Evolutionary conservation across 1,139 yeast genomes (phyloP), one percentile per base, ranked within the genome.

Genomic region (Arxiozyma slooffiae): DNA sequence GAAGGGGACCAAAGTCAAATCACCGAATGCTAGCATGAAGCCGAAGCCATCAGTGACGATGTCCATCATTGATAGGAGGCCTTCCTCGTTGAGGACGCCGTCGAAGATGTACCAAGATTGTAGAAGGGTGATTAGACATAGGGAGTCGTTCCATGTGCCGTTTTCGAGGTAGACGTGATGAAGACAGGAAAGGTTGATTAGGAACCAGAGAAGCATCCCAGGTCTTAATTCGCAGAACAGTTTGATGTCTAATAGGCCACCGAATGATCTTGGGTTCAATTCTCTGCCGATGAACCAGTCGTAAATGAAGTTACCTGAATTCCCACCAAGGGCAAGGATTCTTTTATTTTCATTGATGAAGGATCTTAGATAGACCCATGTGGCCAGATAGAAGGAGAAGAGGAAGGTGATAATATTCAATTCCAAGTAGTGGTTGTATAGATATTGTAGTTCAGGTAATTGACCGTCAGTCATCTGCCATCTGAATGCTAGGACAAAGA

Each of bases 281-380:
- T 92, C 97, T 50, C 98, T 79, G 30, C 99, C 99, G 66, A 92
- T 89, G 64, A 88, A 94, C 96, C 97, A 92, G 68, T 92, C 97
- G 65, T 86, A 92, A 30, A 90, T 61, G 1, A 70, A 57, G 58
- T 79, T 82, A 0, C 88, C 87, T 0, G 96, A 75, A 69, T 92
- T 92, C 4, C 98, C 98, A 46, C 94, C 94, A 42, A 78, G 70
- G 0, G 97, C 92, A 52, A 92, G 73, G 43, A 90, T 79, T 38
- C 34, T 45, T 5, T 43, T 43, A 16, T 24, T 21, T 4, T 80
- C 81, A 17, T 87, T 87, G 18, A 82, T 57, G 62, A 82, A 90
- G 2, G 96, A 86, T 37, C 68, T 65, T 7, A 80, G 51, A 66
- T 88, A 90, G 36, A 86, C 85, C 57, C 80, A 77, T 22, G 73